Conservation (phyloP, 75 land plant genomes). For the Isoetes taiwanensis region DNA sequence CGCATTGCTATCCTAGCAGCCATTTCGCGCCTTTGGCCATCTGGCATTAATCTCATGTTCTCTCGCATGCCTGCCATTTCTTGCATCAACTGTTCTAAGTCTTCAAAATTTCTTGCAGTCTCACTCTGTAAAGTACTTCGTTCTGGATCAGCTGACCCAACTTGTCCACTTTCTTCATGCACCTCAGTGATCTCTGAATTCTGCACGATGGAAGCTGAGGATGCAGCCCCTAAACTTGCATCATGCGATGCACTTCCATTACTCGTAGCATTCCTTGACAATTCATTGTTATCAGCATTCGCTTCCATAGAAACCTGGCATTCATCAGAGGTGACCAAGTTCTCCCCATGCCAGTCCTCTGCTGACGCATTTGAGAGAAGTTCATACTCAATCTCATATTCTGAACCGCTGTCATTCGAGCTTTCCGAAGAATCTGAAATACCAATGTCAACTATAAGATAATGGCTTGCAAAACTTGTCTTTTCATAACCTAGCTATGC, state of each 20-base stretch:
- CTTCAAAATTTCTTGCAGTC: slow-evolving; percentile 21
- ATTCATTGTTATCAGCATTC: neutral
- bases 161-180: neutral
- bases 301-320: no score
- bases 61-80: slow-evolving; percentile 72
- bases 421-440: slow-evolving; percentile 19
- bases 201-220: neutral
- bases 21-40: slow-evolving; percentile 81
- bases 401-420: slow-evolving; percentile 64
- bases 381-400: slow-evolving; percentile 74
- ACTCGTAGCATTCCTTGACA: neutral
- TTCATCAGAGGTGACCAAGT: neutral
- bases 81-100: slow-evolving; percentile 76
- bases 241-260: no score
- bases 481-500: no score
- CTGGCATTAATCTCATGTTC: slow-evolving; percentile 74
- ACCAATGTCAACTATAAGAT: neutral
- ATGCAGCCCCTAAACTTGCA: no score
- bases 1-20: slow-evolving; percentile 76
- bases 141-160: no score
- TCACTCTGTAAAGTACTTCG: no score
- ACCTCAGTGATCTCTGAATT: neutral
- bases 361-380: slow-evolving; percentile 66
- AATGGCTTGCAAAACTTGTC: neutral
- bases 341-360: slow-evolving; percentile 59